phyloP scores from a whole-genome alignment of 192 early-diverging fungal genomes.

The Radiomyces spectabilis region DNA sequence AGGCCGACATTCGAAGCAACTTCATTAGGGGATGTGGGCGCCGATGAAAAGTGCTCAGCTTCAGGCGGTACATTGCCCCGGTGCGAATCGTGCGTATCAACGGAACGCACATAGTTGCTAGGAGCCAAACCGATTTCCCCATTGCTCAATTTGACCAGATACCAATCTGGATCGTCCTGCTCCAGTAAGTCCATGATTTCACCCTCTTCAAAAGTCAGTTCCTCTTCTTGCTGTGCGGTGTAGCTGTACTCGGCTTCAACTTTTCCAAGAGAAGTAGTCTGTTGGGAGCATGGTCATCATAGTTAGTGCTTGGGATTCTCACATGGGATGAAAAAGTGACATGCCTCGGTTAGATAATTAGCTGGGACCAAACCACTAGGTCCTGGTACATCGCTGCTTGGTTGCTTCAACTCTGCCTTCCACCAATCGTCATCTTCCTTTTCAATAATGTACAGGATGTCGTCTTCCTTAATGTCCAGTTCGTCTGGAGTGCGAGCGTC shows the following conservation, averaged over 20 bases:
- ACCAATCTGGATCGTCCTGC: slow-evolving; percentile 89
- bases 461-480: slow-evolving; percentile 78
- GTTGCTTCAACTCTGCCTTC: slow-evolving; percentile 66
- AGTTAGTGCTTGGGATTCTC: no score
- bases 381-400: slow-evolving; percentile 32
- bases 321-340: neutral
- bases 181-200: slow-evolving; percentile 71
- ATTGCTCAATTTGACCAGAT: slow-evolving; percentile 65
- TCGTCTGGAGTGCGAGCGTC: slow-evolving; percentile 78
- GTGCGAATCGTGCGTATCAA: neutral
- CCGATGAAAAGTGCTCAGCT: no score
- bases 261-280: slow-evolving; percentile 25
- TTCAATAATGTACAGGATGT: slow-evolving; percentile 80
- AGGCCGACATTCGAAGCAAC: no score
- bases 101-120: slow-evolving; percentile 71
- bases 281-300: no score
- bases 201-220: slow-evolving; percentile 72
- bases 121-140: slow-evolving; percentile 78
- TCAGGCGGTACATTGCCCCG: neutral
- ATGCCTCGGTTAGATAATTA: slow-evolving; percentile 73
- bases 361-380: slow-evolving; percentile 80
- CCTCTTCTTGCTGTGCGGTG: slow-evolving; percentile 72
- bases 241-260: slow-evolving; percentile 75
- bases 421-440: slow-evolving; percentile 91
- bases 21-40: no score